Conservation (phyloP, 1,284 basidiomycete species). For the Lignosus rhinocerotis region DNA sequence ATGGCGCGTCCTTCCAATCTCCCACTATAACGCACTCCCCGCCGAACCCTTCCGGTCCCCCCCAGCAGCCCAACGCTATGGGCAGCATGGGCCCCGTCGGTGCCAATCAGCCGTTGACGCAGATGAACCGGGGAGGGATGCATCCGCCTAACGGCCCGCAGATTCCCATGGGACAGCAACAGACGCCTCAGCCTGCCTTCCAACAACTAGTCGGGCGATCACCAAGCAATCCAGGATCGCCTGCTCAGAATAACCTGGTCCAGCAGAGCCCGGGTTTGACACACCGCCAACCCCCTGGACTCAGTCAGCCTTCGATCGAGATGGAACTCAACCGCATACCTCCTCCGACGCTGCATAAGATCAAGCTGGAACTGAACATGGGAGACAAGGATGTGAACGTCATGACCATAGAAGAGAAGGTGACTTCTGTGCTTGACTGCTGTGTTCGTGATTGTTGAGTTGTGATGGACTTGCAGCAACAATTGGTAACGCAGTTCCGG, state of each 20-base stretch:
- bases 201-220: constrained; percentile 44
- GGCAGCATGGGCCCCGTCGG: constrained; percentile 51
- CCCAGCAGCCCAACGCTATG: constrained; percentile 32
- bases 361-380: constrained; percentile 43
- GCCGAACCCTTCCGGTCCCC: constrained; percentile 35
- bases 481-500: constrained; percentile 35
- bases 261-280: constrained; percentile 59
- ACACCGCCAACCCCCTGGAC: constrained; percentile 42
- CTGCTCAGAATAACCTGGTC: constrained; percentile 43
- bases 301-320: not conserved
- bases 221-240: constrained; percentile 57
- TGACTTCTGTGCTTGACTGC: constrained; percentile 27
- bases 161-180: constrained; percentile 37
- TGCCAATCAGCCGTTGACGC: constrained; percentile 41
- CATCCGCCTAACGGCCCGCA: constrained; percentile 48
- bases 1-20: constrained; percentile 43
- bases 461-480: constrained; percentile 31
- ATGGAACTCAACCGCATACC: not conserved
- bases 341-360: constrained; percentile 6
- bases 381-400: constrained; percentile 48
- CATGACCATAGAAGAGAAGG: constrained; percentile 58
- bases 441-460: constrained; percentile 11
- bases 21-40: constrained; percentile 45
- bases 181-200: constrained; percentile 41
- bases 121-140: constrained; percentile 48